A percentile compares a stretch with the other conserved stretches of the same genome.
These are phyloP conservation scores for Erythrophleum ivorense DNA, from an alignment of 331 rosid species.

Conservation along the genomic window DNA sequence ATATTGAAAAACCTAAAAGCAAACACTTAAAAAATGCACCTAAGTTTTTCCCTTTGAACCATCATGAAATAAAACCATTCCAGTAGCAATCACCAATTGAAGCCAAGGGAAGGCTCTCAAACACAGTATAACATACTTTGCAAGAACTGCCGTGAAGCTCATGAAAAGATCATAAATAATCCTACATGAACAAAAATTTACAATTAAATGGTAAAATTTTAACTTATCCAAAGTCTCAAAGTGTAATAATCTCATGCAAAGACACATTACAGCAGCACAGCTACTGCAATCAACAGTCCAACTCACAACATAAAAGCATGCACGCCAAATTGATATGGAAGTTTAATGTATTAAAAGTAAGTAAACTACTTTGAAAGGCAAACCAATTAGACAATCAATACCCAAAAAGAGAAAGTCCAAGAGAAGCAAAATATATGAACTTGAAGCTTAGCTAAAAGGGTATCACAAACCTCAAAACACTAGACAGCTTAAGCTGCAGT, in stretches of 20 bases:
- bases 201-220: neutral
- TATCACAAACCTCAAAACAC: neutral
- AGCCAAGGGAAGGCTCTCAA: neutral
- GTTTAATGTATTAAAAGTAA: neutral
- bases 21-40: neutral
- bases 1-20: neutral
- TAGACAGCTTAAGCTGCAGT: neutral
- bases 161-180: neutral
- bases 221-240: neutral
- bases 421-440: neutral
- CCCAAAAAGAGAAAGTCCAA: neutral
- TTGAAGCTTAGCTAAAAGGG: slow-evolving; percentile 1
- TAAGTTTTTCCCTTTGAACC: neutral
- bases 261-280: neutral
- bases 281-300: slow-evolving; percentile 3
- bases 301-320: slow-evolving; percentile 14
- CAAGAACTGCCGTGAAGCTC: slow-evolving; percentile 15
- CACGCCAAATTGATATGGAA: neutral
- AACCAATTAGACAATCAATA: slow-evolving; percentile 24
- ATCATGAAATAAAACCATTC: neutral
- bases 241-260: slow-evolving; percentile 1
- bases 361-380: slow-evolving; percentile 4
- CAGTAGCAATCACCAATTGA: slow-evolving; percentile 8
- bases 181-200: neutral
- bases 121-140: neutral